Percentiles rank a stretch among this genome's conserved stretches.
Conservation (phyloP, 371 early-diverging fungal genomes). For the Haplosporangium sp. region DNA sequence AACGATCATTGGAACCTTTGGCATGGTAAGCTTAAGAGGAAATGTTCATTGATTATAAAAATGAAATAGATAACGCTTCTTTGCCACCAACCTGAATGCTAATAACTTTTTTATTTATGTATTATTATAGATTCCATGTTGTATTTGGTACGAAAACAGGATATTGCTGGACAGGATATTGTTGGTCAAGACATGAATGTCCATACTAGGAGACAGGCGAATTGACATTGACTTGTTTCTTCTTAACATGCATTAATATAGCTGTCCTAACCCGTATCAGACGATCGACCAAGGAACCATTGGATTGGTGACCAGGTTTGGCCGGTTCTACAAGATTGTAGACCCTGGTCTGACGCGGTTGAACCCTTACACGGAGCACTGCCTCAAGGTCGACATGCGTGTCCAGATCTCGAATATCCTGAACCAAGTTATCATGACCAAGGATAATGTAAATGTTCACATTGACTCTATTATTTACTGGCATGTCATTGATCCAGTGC, state of each 20-base stretch:
- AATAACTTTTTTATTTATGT: neutral
- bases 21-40: conserved; percentile 54
- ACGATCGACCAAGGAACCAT: conserved; percentile 66
- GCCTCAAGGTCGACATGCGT: conserved; percentile 78
- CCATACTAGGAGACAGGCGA: neutral
- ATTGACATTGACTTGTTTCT: neutral
- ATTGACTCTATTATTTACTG: conserved; percentile 92
- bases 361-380: conserved; percentile 79
- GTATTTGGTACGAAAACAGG: conserved; percentile 22
- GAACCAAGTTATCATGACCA: conserved; percentile 84
- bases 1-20: conserved; percentile 57
- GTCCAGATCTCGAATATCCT: conserved; percentile 82
- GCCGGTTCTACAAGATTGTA: conserved; percentile 87
- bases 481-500: conserved; percentile 86
- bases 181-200: too few relatives aligned
- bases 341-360: conserved; percentile 89
- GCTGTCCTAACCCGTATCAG: conserved; percentile 81
- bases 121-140: conserved; percentile 28
- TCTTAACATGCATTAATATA: conserved; percentile 57
- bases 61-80: too few relatives aligned
- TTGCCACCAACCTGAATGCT: neutral
- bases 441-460: conserved; percentile 59
- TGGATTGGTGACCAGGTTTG: conserved; percentile 83
- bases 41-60: too few relatives aligned
- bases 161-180: too few relatives aligned